Evolutionary conservation across 2,329 filamentous ascomycete species (phyloP).

Genomic region (Aureobasidium melanogenum): DNA sequence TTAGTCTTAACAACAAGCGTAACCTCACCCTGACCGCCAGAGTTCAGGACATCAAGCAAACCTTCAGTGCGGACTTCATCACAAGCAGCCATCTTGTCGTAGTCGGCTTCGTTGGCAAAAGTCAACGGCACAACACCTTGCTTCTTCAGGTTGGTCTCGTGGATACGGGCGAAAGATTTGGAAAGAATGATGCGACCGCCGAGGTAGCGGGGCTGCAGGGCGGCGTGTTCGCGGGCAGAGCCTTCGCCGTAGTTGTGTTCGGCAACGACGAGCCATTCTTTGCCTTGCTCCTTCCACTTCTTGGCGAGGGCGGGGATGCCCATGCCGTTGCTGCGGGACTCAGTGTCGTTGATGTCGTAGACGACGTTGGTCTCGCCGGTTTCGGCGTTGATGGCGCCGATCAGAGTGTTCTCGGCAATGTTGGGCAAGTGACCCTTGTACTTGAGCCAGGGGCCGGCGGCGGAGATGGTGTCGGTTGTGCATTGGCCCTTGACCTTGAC

Average conservation of each 20-base stretch:
- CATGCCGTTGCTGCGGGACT: slow-evolving; percentile 31
- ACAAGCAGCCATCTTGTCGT: slow-evolving; percentile 71
- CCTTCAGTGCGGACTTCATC: slow-evolving; percentile 79
- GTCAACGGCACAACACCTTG: slow-evolving; percentile 93
- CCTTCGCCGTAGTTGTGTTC: slow-evolving; percentile 98
- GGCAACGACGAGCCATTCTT: slow-evolving; percentile 86
- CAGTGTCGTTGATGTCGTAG: slow-evolving; percentile 72
- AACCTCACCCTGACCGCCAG: slow-evolving; percentile 70
- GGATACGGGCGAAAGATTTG: slow-evolving; percentile 85
- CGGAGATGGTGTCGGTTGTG: slow-evolving; percentile 97
- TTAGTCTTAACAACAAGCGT: slow-evolving; percentile 45
- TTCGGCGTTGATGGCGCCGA: slow-evolving; percentile 84
- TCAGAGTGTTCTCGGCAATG: slow-evolving; percentile 94
- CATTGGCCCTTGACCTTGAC: slow-evolving; percentile 97
- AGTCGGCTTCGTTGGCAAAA: slow-evolving; percentile 80
- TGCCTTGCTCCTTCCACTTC: slow-evolving; percentile 66
- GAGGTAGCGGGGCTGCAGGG: slow-evolving; percentile 82
- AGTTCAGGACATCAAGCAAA: slow-evolving; percentile 69
- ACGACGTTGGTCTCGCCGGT: slow-evolving; percentile 89
- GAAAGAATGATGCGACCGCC: slow-evolving; percentile 74
- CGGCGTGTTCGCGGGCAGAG: slow-evolving; percentile 80
- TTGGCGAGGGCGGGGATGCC: slow-evolving; percentile 82
- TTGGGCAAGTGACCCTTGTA: slow-evolving; percentile 99
- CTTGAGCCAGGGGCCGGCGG: slow-evolving; percentile 93
- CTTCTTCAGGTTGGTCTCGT: slow-evolving; percentile 95